phyloP scores from a whole-genome alignment of 495 filamentous ascomycete genomes.

The Polyplosphaeria fusca region DNA sequence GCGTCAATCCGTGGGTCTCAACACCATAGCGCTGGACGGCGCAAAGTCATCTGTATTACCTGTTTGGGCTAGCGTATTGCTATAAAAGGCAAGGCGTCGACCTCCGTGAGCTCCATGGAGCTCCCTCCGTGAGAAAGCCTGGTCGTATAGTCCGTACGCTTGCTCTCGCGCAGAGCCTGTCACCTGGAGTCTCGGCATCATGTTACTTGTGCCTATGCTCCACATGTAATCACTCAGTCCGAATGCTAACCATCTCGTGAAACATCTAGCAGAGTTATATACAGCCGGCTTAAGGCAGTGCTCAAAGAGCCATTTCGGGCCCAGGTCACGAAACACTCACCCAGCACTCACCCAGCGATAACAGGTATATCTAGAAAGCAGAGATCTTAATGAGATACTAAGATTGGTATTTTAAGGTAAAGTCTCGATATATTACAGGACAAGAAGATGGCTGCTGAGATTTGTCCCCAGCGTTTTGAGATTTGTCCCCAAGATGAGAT shows the following conservation, averaged over 20 bases:
- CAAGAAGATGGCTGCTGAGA: too few species aligned
- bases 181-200: background rate
- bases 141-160: too few species aligned
- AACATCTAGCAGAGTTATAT: background rate
- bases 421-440: background rate
- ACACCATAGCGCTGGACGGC: too few species aligned
- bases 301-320: background rate
- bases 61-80: too few species aligned
- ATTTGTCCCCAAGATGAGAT: too few species aligned
- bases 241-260: background rate
- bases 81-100: too few species aligned
- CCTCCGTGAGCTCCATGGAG: too few species aligned
- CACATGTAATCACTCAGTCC: background rate
- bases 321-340: background rate
- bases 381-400: background rate
- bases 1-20: too few species aligned
- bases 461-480: too few species aligned
- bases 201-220: background rate
- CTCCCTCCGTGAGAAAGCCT: too few species aligned
- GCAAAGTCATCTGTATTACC: too few species aligned
- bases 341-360: background rate
- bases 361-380: background rate
- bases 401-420: background rate
- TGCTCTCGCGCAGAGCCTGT: background rate
- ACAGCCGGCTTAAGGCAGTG: background rate